A percentile compares a stretch with the other conserved stretches of the same genome.
Evolutionary conservation across 2,329 filamentous ascomycete genomes (phyloP).

Genomic region (Pyrenochaeta sp.): DNA sequence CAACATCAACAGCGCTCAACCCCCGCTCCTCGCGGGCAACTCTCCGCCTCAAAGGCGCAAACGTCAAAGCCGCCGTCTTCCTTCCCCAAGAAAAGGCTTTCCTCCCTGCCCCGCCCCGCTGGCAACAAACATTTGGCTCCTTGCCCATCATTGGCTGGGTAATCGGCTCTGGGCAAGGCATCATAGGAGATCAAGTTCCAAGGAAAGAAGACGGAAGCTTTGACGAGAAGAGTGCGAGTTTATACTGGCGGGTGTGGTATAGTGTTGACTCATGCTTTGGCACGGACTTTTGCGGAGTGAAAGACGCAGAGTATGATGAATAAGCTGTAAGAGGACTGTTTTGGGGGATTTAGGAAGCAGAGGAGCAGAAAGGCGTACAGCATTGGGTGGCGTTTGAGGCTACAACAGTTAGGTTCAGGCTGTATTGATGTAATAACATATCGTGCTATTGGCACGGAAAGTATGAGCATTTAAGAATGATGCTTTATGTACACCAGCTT

Average conservation of each 20-base stretch:
- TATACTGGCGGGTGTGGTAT: slow-evolving; percentile 69
- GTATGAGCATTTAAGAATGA: background rate
- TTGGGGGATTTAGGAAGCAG: background rate
- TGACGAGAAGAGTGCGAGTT: slow-evolving; percentile 72
- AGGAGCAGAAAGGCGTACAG: background rate
- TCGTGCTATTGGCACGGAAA: background rate
- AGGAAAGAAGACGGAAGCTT: slow-evolving; percentile 77
- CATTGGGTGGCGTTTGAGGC: slow-evolving; percentile 5
- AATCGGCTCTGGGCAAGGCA: slow-evolving; percentile 58
- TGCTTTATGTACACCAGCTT: no score
- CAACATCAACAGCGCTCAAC: slow-evolving; percentile 29
- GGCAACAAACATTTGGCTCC: slow-evolving; percentile 52
- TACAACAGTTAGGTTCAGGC: no score
- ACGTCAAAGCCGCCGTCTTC: slow-evolving; percentile 50
- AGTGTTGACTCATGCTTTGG: slow-evolving; percentile 65
- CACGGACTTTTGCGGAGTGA: slow-evolving; percentile 69
- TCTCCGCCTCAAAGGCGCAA: slow-evolving; percentile 43
- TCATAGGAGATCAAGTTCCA: slow-evolving; percentile 80
- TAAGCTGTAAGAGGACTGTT: slow-evolving; percentile 12
- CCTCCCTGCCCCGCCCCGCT: slow-evolving; percentile 52
- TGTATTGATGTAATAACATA: no score
- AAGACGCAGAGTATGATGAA: slow-evolving; percentile 58
- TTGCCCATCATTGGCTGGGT: slow-evolving; percentile 62
- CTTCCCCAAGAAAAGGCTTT: slow-evolving; percentile 57
- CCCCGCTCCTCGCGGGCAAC: slow-evolving; percentile 32